These are phyloP conservation scores for Moesziomyces globuligerus DNA, from an alignment of 1,284 basidiomycete species.

Conservation along the genomic window DNA sequence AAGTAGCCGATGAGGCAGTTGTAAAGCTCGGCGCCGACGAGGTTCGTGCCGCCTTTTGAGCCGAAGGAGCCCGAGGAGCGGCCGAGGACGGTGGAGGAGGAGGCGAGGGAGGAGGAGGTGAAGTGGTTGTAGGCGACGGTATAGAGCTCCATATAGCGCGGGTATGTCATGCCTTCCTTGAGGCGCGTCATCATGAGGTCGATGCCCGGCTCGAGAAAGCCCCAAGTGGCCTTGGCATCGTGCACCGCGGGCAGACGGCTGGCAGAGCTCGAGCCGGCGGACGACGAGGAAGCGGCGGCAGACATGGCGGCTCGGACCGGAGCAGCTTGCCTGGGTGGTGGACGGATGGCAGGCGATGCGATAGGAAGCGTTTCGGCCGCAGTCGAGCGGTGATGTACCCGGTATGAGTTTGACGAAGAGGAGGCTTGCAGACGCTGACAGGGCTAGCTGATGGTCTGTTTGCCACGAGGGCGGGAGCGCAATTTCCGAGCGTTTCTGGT, in stretches of 20 bases:
- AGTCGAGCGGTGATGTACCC: neutral
- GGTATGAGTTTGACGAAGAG: neutral
- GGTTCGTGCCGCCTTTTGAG: conserved; percentile 76
- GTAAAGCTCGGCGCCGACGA: conserved; percentile 95
- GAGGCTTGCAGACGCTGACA: too few species aligned
- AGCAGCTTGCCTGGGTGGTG: neutral
- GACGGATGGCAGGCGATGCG: neutral
- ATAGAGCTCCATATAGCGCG: conserved; percentile 91
- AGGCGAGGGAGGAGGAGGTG: conserved; percentile 83
- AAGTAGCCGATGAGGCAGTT: conserved; percentile 88
- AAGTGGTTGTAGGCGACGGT: conserved; percentile 94
- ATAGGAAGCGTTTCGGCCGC: neutral
- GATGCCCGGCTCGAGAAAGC: conserved; percentile 85
- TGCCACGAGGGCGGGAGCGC: too few species aligned
- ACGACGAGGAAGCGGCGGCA: conserved; percentile 15
- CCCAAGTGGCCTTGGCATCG: conserved; percentile 77
- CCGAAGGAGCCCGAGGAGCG: conserved; percentile 36
- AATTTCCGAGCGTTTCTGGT: too few species aligned
- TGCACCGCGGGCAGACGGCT: conserved; percentile 36
- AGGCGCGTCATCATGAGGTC: conserved; percentile 69
- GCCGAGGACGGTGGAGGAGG: conserved; percentile 36
- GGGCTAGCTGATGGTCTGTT: too few species aligned
- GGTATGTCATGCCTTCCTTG: conserved; percentile 87
- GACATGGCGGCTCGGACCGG: conserved; percentile 15
- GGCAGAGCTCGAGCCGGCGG: conserved; percentile 13